phyloP scores from a whole-genome alignment of 345 rosid species.

The Ricinus communis region DNA sequence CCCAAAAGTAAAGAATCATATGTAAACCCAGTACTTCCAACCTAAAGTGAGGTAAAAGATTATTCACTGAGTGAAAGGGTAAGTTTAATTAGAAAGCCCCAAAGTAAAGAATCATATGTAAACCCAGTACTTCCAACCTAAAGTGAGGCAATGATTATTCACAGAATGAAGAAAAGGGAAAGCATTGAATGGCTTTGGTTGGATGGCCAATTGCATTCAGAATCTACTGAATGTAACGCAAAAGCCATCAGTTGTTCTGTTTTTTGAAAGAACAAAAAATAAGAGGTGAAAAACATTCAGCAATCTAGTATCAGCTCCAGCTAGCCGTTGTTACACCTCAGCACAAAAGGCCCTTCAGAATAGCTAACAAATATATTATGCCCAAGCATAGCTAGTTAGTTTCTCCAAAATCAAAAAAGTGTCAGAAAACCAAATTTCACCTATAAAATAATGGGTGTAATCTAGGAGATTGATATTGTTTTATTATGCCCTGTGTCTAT shows the following conservation, averaged over 20 bases:
- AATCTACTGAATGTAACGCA: neutral
- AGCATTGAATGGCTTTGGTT: neutral
- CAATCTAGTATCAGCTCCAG: neutral
- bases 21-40: neutral
- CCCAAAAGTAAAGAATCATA: slow-evolving; percentile 6
- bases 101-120: slow-evolving; percentile 2
- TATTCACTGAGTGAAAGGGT: too few relatives aligned
- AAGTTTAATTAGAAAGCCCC: slow-evolving; percentile 1
- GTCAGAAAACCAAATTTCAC: neutral
- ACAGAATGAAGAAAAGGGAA: neutral
- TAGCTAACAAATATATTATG: neutral
- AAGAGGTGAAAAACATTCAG: neutral
- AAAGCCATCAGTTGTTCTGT: too few relatives aligned
- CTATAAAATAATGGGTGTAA: neutral
- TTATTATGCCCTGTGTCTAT: neutral
- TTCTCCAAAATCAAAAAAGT: neutral
- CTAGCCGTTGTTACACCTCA: neutral
- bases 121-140: slow-evolving; percentile 3
- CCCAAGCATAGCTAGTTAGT: neutral
- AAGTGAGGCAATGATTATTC: too few relatives aligned
- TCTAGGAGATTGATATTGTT: neutral
- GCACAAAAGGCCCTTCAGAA: slow-evolving; percentile 4
- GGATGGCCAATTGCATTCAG: neutral
- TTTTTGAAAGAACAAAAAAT: neutral
- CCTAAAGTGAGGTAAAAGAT: too few relatives aligned